Base-by-base conservation (phyloP, 1,284 basidiomycete genomes). In the Rhodotorula mucilaginosa region DNA sequence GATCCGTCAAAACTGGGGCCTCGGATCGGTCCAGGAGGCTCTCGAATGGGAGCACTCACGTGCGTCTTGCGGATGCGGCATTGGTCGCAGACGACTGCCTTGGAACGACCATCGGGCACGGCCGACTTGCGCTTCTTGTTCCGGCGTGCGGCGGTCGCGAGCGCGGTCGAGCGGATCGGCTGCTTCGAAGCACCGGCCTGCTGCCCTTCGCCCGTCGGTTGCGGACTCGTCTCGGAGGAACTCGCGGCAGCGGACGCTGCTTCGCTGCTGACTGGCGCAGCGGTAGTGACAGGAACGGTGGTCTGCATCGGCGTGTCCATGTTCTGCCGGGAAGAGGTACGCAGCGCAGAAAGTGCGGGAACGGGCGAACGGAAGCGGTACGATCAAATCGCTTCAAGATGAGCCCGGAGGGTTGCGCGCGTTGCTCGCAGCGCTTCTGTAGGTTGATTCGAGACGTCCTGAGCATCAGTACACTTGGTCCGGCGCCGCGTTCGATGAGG, bases 1-100 rank as follows among this genome's bases (percentile, higher is more conserved):
- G 52, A 19, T 16, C 18, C 31, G 48, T 16, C 48, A 31, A 39
- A 19, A 31, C 3, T 5, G 21, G 39, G 10, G 15, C 34, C 34
- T 23, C 34, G 23, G 12, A 10, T 44, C 39, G 39, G 39, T 44
- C 39, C 8, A 44, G 12, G n/a, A 23, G 13, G 10, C 23, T n/a
- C 16, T 5, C 5, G 4, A 5, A 46, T 16, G 10, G 56, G 39
- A 44, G 39, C 21, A 19, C 21, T 3, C 34, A 56, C 62, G 51
- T 44, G 47, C 62, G n/a, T 56, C 52, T 64, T 64, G n/a, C 44
- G 16, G 16, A 5, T 46, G 62, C 62, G 52, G 44, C 62, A 64
- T 39, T 47, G 16, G 18, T 64, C 62, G 44, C 62, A 64, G 10
- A 47, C 39, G 19, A 44, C 44, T 21, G 52, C 52, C 5, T 56